Conservation (phyloP, 2,329 filamentous ascomycete species). For the Westerdykella aurantiaca region DNA sequence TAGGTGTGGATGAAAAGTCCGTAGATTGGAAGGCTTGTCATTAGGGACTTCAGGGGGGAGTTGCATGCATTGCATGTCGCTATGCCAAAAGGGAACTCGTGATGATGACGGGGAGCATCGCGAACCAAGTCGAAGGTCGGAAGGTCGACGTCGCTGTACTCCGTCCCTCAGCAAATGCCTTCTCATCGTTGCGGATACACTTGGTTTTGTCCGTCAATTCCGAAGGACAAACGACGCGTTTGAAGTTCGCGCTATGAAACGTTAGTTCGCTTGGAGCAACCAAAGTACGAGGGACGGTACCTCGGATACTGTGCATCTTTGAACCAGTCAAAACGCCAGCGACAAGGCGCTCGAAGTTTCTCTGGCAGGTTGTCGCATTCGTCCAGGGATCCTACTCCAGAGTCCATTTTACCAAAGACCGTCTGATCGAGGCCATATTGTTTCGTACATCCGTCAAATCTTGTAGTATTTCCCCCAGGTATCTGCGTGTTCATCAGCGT, state of each 20-base stretch:
- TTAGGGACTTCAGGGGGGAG: slow-evolving; percentile 11
- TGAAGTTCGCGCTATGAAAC: slow-evolving; percentile 31
- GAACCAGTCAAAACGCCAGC: slow-evolving; percentile 36
- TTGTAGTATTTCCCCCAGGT: slow-evolving; percentile 35
- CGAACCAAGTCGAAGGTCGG: slow-evolving; percentile 9
- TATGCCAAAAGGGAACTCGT: slow-evolving; percentile 22
- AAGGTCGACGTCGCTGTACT: slow-evolving; percentile 13
- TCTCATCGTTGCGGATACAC: slow-evolving; percentile 31
- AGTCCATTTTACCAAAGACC: slow-evolving; percentile 27
- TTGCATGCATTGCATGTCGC: slow-evolving; percentile 18
- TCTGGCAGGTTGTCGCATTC: slow-evolving; percentile 33
- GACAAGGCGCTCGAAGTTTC: slow-evolving; percentile 20
- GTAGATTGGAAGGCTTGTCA: slow-evolving; percentile 17
- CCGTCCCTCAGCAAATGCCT: slow-evolving; percentile 12
- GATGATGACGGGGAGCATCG: slow-evolving; percentile 14
- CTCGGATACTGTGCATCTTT: slow-evolving; percentile 29
- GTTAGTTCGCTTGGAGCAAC: slow-evolving; percentile 13
- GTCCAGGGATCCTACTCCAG: slow-evolving; percentile 24
- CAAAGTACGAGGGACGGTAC: slow-evolving; percentile 14
- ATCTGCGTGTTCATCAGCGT: slow-evolving; percentile 19
- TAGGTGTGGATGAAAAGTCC: slow-evolving; percentile 14
- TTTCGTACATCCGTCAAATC: slow-evolving; percentile 26
- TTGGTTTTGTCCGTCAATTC: slow-evolving; percentile 31
- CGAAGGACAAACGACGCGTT: slow-evolving; percentile 31
- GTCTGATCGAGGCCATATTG: slow-evolving; percentile 29